These are phyloP conservation scores for Bauhinia variegata DNA, from an alignment of 306 rosid genomes.

Conservation along the genomic window DNA sequence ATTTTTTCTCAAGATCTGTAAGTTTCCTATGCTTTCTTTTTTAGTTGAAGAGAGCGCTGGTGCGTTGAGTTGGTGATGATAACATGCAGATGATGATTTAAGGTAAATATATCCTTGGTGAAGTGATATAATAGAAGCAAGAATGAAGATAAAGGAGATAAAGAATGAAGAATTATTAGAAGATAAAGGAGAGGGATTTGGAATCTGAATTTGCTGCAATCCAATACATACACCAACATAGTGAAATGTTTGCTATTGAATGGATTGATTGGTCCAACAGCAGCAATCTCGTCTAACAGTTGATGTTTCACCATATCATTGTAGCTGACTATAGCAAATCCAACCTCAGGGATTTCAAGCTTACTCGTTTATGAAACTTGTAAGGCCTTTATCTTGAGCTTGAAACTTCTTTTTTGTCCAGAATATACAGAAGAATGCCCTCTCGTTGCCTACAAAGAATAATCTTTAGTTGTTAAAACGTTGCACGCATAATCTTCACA, in stretches of 20 bases:
- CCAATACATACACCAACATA: no score
- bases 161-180: no score
- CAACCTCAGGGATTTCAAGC: no score
- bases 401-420: constrained; percentile 76
- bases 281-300: no score
- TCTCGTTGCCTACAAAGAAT: constrained; percentile 55
- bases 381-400: constrained; percentile 61
- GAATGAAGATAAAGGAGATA: background rate
- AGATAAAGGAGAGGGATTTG: no score
- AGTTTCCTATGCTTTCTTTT: constrained; percentile 66
- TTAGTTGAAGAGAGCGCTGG: constrained; percentile 64
- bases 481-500: background rate
- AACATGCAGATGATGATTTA: background rate
- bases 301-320: no score
- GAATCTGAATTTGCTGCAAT: no score
- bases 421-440: constrained; percentile 69
- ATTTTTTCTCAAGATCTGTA: constrained; percentile 54
- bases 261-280: no score
- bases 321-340: no score
- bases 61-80: background rate
- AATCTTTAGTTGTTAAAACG: constrained; percentile 9
- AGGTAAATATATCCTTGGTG: background rate
- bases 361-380: constrained; percentile 70
- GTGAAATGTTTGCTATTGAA: no score
- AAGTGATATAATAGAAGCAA: background rate